These are phyloP conservation scores for Encephalitozoon romaleae DNA, from an alignment of 371 early-diverging fungal genomes.

Conservation along the genomic window DNA sequence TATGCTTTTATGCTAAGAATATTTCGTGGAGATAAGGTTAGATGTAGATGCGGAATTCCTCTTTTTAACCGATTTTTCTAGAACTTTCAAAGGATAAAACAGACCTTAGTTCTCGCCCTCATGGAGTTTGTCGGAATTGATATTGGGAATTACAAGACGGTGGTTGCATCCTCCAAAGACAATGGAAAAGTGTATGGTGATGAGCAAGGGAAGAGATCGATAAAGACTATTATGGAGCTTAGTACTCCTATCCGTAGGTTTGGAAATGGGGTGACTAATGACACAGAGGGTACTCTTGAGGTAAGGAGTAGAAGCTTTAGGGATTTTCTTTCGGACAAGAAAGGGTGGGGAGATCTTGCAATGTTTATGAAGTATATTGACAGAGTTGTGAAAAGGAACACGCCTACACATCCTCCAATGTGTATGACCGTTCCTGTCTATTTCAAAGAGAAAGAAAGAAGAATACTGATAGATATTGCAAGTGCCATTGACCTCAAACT, in stretches of 20 bases:
- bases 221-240: constrained; percentile 43
- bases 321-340: background rate
- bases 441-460: constrained; percentile 34
- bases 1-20: background rate
- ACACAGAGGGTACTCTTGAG: background rate
- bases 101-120: background rate
- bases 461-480: constrained; percentile 18
- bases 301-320: constrained; percentile 38
- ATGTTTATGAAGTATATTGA: constrained; percentile 53
- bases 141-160: constrained; percentile 50
- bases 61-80: constrained; percentile 12
- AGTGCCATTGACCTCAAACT: constrained; percentile 22
- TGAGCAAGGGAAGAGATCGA: constrained; percentile 38
- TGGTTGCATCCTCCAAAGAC: constrained; percentile 28
- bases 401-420: constrained; percentile 15
- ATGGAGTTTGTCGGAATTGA: constrained; percentile 53
- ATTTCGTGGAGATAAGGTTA: background rate
- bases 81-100: constrained; percentile 24
- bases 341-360: background rate
- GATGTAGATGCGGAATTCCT: background rate
- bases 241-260: constrained; percentile 40
- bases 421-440: constrained; percentile 42
- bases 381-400: constrained; percentile 21
- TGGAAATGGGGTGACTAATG: constrained; percentile 49
- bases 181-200: constrained; percentile 43